A percentile compares a stretch with the other conserved stretches of the same genome.
Conservation (phyloP, 495 filamentous ascomycete species). For the Penicillium salamii region DNA sequence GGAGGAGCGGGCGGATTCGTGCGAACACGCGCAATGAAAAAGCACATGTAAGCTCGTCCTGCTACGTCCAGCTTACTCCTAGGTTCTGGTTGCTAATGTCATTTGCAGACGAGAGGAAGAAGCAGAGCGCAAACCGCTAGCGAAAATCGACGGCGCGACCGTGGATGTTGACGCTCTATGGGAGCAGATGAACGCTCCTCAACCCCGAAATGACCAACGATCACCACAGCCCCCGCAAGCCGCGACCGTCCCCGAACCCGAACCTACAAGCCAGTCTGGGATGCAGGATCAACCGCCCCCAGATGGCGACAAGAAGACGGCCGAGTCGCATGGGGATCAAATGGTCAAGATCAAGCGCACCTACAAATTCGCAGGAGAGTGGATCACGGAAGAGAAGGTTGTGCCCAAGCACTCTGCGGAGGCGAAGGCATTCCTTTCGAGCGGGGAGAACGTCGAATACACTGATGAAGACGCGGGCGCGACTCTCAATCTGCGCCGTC, state of each 20-base stretch:
- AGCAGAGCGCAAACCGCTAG: conserved; percentile 54
- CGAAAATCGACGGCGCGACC: conserved; percentile 66
- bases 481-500: conserved; percentile 52
- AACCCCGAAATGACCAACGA: conserved; percentile 13
- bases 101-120: conserved; percentile 52
- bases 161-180: conserved; percentile 89
- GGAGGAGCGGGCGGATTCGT: conserved; percentile 77
- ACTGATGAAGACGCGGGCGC: conserved; percentile 26
- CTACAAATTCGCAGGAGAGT: conserved; percentile 88
- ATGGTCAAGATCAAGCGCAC: conserved; percentile 82
- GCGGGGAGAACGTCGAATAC: conserved; percentile 42
- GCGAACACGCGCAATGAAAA: conserved; percentile 74
- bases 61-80: conserved; percentile 6
- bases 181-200: conserved; percentile 67
- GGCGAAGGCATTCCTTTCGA: conserved; percentile 70
- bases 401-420: conserved; percentile 78
- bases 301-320: conserved; percentile 12
- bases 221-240: conserved; percentile 14
- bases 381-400: conserved; percentile 76
- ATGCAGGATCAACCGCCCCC: conserved; percentile 22
- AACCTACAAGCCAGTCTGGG: conserved; percentile 11
- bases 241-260: conserved; percentile 12
- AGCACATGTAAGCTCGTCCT: conserved; percentile 42
- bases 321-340: conserved; percentile 30
- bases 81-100: conserved; percentile 4